phyloP scores from a whole-genome alignment of 2,329 filamentous ascomycete species.

The Phialophora verrucosa region DNA sequence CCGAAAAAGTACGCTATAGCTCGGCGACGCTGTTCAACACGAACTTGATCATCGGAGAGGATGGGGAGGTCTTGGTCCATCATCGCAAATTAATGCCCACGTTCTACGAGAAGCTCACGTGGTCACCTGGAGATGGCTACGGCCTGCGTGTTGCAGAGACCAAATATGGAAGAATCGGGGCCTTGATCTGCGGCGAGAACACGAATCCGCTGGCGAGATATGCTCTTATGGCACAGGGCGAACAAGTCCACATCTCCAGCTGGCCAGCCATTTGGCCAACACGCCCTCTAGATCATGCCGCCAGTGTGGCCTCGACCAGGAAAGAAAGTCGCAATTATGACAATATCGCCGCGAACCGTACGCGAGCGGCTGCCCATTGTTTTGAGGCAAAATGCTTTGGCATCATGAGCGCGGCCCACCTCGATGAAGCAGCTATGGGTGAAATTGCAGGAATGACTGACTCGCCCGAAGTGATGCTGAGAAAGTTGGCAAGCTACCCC shows the following conservation, averaged over 20 bases:
- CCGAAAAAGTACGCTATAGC: constrained; percentile 54
- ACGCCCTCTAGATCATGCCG: constrained; percentile 34
- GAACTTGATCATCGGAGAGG: constrained; percentile 54
- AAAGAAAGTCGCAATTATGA: constrained; percentile 54
- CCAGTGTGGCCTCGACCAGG: constrained; percentile 10
- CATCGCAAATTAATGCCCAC: constrained; percentile 63
- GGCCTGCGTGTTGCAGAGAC: constrained; percentile 57
- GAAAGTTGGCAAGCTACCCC: constrained; percentile 47
- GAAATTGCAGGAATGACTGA: constrained; percentile 42
- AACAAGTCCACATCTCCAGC: constrained; percentile 61
- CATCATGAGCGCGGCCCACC: constrained; percentile 54
- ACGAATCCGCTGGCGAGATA: constrained; percentile 63
- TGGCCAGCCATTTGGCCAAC: constrained; percentile 65
- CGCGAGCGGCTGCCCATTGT: constrained; percentile 60
- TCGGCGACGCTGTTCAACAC: constrained; percentile 59
- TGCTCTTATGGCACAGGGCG: constrained; percentile 59
- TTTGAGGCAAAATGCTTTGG: constrained; percentile 66
- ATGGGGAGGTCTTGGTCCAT: constrained; percentile 57
- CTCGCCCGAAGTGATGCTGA: constrained; percentile 37
- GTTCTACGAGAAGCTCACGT: constrained; percentile 63
- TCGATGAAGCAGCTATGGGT: constrained; percentile 51
- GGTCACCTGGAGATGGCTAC: constrained; percentile 59
- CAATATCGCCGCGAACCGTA: constrained; percentile 61
- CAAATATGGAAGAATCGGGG: constrained; percentile 54
- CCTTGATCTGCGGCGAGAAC: constrained; percentile 63